A percentile compares a stretch with the other conserved stretches of the same genome.
These are phyloP conservation scores for Chiua virens DNA, from an alignment of 768 basidiomycete genomes.

Conservation along the genomic window DNA sequence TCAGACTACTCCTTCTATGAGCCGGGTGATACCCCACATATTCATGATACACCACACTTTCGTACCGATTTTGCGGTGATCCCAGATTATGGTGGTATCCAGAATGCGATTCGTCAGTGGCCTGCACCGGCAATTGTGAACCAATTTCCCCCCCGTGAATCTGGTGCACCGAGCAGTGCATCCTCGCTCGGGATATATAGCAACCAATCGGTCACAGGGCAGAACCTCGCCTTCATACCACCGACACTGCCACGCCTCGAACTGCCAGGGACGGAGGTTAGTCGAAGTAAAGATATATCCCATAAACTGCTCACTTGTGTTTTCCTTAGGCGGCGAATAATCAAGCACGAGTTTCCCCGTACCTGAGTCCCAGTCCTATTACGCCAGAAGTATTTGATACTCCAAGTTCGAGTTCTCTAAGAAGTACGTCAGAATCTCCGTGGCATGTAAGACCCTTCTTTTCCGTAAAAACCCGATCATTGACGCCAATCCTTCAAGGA, in stretches of 20 bases:
- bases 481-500: constrained; percentile 1
- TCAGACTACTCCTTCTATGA: background rate
- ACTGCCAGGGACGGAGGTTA: background rate
- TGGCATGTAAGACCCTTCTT: constrained; percentile 2
- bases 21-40: background rate
- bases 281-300: background rate
- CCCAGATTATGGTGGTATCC: background rate
- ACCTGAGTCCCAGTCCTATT: background rate
- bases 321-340: background rate
- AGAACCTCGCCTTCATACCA: background rate
- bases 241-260: background rate
- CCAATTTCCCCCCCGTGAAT: background rate
- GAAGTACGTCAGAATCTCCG: background rate
- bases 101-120: background rate
- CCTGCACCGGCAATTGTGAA: background rate
- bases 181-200: background rate
- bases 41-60: background rate
- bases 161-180: background rate
- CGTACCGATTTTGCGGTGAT: no score
- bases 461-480: background rate
- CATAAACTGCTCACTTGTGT: background rate
- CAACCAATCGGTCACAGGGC: background rate
- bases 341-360: background rate
- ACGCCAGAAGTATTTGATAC: background rate
- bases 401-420: background rate